Base-by-base conservation (phyloP, 768 basidiomycete genomes). In the Psilocybe cyanescens region DNA sequence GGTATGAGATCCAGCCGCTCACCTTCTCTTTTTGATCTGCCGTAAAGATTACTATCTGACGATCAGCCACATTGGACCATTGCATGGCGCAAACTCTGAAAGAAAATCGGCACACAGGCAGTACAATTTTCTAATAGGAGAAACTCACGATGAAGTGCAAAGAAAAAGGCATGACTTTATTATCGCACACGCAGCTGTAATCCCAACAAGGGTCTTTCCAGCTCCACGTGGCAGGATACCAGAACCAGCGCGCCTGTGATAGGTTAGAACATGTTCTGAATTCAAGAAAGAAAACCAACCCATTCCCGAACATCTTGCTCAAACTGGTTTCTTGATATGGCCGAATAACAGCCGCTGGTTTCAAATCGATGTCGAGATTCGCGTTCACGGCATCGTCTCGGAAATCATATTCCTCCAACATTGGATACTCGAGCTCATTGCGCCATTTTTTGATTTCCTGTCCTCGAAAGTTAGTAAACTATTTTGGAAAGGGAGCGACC, bases 281-380 rank as follows among this genome's bases (percentile, higher is more conserved):
- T 45, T 29, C 19, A 65, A 55, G 61, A 49, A 14, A 63, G n/a
- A 35, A 31, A 65, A 65, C 83, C 57, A 74, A 95, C 93, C 95
- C 97, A 74, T 99, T 99, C 56, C 97, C 97, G 75, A 99, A 99
- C 97, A 99, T 99, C 78, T 99, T 99, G 66, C 94, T 95, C 46
- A 99, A 79, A 72, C 93, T 95, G 56, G 97, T 99, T 77, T 99
- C 97, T 75, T 99, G 97, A 76, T 99, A 99, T 12, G 97, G 95
- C 57, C 97, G 86, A 71, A 99, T 97, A 63, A 97, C 91, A 2
- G 97, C 99, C 37, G 95, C 92, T 2, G 97, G 97, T 74, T 99
- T 99, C 57, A 99, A 85, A 75, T 99, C 97, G 59, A 99, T 99
- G 71, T 99, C 97, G 48, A 99, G 83, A 75, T 98, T 97, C 30